These are phyloP conservation scores for Polyporus tsugae DNA, from an alignment of 1,284 basidiomycete genomes.

Conservation along the genomic window DNA sequence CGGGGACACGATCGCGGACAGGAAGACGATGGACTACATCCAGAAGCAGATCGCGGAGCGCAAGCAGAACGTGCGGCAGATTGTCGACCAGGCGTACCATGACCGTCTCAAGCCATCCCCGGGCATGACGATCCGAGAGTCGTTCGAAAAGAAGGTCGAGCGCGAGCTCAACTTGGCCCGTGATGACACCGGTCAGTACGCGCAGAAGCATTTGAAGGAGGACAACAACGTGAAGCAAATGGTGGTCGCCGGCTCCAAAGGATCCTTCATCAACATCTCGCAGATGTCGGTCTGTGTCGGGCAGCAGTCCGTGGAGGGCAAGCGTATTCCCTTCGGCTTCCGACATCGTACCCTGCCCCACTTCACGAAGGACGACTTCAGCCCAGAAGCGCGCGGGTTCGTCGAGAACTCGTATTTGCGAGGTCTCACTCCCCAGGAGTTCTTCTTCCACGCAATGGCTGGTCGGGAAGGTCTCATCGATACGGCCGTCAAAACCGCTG, in stretches of 20 bases:
- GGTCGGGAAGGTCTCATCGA: slow-evolving; percentile 99
- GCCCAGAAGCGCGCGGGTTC: slow-evolving; percentile 97
- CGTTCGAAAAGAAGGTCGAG: slow-evolving; percentile 94
- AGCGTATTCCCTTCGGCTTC: slow-evolving; percentile 98
- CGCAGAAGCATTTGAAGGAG: slow-evolving; percentile 95
- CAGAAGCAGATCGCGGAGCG: slow-evolving; percentile 85
- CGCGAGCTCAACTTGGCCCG: slow-evolving; percentile 94
- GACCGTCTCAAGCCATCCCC: slow-evolving; percentile 89
- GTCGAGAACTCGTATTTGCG: slow-evolving; percentile 99
- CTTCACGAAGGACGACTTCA: slow-evolving; percentile 99
- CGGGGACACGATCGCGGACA: slow-evolving; percentile 97
- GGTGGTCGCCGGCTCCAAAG: slow-evolving; percentile 99
- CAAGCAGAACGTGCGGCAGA: slow-evolving; percentile 77
- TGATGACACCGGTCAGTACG: slow-evolving; percentile 94
- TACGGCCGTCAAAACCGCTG: slow-evolving; percentile 99
- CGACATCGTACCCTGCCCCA: slow-evolving; percentile 96
- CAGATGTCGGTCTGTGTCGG: slow-evolving; percentile 99
- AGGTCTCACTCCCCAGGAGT: slow-evolving; percentile 97
- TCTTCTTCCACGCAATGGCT: slow-evolving; percentile 99
- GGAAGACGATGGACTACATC: slow-evolving; percentile 88
- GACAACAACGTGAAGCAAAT: slow-evolving; percentile 99
- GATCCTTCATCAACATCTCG: slow-evolving; percentile 99
- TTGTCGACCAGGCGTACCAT: slow-evolving; percentile 83
- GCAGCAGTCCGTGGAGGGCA: slow-evolving; percentile 98
- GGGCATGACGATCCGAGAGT: slow-evolving; percentile 99